phyloP scores from a whole-genome alignment of 1,284 basidiomycete genomes.

The Marasmius tenuissimus region DNA sequence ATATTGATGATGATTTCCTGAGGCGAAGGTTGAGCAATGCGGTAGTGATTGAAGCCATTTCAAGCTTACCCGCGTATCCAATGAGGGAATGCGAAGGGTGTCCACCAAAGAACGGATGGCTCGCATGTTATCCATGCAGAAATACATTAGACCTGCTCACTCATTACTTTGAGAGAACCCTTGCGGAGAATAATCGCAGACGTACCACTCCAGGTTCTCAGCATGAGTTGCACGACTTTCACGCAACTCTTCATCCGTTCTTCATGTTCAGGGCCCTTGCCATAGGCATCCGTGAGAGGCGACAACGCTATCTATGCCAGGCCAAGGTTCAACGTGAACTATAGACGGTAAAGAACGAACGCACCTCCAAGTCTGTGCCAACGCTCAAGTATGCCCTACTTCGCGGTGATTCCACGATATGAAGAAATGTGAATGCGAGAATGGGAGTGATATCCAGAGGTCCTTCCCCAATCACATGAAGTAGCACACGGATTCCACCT shows the following conservation, averaged over 20 bases:
- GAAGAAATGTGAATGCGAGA: slow-evolving; percentile 84
- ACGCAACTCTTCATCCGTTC: slow-evolving; percentile 79
- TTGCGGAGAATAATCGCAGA: slow-evolving; percentile 42
- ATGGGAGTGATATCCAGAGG: slow-evolving; percentile 82
- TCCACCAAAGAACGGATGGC: slow-evolving; percentile 87
- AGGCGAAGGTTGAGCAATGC: background rate
- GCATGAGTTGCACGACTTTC: slow-evolving; percentile 79
- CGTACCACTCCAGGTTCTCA: slow-evolving; percentile 93
- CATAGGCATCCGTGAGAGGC: slow-evolving; percentile 89
- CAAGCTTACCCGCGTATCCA: slow-evolving; percentile 76
- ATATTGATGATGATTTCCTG: slow-evolving; percentile 92
- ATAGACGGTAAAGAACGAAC: slow-evolving; percentile 15
- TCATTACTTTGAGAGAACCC: background rate
- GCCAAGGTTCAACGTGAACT: slow-evolving; percentile 15
- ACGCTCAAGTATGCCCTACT: slow-evolving; percentile 80
- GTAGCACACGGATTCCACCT: slow-evolving; percentile 85
- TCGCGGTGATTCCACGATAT: slow-evolving; percentile 84
- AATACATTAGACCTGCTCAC: slow-evolving; percentile 79
- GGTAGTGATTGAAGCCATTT: slow-evolving; percentile 2
- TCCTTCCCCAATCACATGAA: slow-evolving; percentile 87
- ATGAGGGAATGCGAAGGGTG: slow-evolving; percentile 84
- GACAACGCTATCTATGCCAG: slow-evolving; percentile 74
- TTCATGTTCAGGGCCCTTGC: slow-evolving; percentile 73
- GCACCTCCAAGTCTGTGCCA: slow-evolving; percentile 89
- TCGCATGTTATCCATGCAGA: slow-evolving; percentile 87